These are phyloP conservation scores for Akanthomyces uredinophilus DNA, from an alignment of 2,329 filamentous ascomycete species.

Conservation along the genomic window DNA sequence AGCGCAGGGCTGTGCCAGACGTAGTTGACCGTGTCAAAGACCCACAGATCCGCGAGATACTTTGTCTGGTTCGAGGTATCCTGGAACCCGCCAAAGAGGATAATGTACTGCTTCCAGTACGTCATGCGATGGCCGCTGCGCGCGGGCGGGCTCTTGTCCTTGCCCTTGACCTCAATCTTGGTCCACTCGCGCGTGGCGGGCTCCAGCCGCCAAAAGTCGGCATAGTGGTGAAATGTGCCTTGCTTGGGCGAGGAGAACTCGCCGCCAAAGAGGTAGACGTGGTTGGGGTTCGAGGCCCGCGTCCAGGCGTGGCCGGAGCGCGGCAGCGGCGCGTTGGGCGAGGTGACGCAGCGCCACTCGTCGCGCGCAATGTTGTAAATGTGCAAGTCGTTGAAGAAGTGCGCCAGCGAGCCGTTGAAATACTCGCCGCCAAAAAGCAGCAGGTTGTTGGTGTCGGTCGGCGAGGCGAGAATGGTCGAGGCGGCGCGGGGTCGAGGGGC, in stretches of 20 bases:
- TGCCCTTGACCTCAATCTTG: constrained; percentile 73
- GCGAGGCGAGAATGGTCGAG: constrained; percentile 76
- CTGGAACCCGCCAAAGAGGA: constrained; percentile 95
- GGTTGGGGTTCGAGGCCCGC: constrained; percentile 75
- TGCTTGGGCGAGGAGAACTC: constrained; percentile 97
- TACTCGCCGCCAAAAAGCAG: constrained; percentile 94
- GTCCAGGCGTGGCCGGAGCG: constrained; percentile 94
- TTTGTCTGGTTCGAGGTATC: constrained; percentile 93
- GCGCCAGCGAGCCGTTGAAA: constrained; percentile 84
- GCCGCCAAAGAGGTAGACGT: constrained; percentile 89
- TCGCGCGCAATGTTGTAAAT: constrained; percentile 75
- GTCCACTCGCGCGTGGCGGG: constrained; percentile 83
- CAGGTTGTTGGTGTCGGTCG: constrained; percentile 79
- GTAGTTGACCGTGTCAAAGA: constrained; percentile 87
- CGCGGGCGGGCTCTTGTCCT: constrained; percentile 74
- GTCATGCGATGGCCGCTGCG: constrained; percentile 94
- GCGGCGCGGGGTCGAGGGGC: constrained; percentile 77
- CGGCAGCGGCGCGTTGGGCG: constrained; percentile 85
- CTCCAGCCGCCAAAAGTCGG: constrained; percentile 94
- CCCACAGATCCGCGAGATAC: constrained; percentile 89
- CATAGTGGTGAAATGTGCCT: constrained; percentile 98
- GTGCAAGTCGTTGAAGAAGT: constrained; percentile 62
- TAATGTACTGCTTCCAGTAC: constrained; percentile 93
- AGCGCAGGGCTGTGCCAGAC: constrained; percentile 75
- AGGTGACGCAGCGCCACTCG: constrained; percentile 86